Base-by-base conservation (phyloP, 768 basidiomycete genomes). In the Kwoniella dejecticola region DNA sequence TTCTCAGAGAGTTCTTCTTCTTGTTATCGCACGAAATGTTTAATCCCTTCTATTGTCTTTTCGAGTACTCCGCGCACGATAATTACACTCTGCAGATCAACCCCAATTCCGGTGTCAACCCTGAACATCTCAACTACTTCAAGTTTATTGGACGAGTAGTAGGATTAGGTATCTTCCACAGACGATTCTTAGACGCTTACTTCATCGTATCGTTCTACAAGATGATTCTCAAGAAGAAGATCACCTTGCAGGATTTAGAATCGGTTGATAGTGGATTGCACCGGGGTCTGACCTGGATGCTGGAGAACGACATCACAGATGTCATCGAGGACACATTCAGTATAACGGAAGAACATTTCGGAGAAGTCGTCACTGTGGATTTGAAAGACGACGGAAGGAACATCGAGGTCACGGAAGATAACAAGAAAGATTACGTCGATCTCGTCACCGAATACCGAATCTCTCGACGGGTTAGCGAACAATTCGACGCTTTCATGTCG, bases 1-100 rank as follows among this genome's bases (percentile, higher is more conserved):
- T n/a, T n/a, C n/a, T n/a, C 80, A 95, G 94, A 83, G 96, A 99
- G 81, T 99, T 98, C 84, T 99, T 99, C 85, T 99, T 98, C 89
- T 82, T 99, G 60, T 85, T 99, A 48, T 98, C 95, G 31, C 96
- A 99, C 79, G 96, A 98, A 81, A 98, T 99, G 96, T 98, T 99
- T 84, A 96, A 98, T 80, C 96, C 96, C 23, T 98, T 99, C 85
- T 98, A 99, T 81, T 98, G 96, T 79, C 83, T 99, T 11, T 99
- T 99, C 81, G 96, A 99, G 81, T 99, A 99, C 80, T 98, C 96
- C 1, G 96, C 96, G 19, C 95, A 97, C 82, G 96, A 98, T 83
- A 98, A 99, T 81, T 99, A 99, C 78, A 98, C 96, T 10, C 88
- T 99, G 27, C 96, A 99, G 80, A 98, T 99, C 80, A 98, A 98